Evolutionary conservation across 305 asterid genomes (phyloP), one percentile per base, ranked within the genome.

Genomic region (Fraxinus greggii): DNA sequence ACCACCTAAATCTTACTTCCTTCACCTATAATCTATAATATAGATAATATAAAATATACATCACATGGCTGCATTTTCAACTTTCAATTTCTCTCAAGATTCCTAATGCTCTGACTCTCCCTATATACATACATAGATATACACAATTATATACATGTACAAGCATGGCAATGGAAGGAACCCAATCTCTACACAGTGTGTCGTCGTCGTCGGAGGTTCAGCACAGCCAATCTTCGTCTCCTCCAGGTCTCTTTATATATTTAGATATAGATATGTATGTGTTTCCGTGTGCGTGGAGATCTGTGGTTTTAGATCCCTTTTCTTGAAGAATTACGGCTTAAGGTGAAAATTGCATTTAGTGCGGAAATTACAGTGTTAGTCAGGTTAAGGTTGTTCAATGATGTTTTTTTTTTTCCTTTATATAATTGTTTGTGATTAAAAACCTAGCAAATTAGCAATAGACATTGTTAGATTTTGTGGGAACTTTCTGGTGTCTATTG

Each of bases 141-240:
- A 72, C 80, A 72, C 70, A 79, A n/a, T 29, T 51, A 5, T 26
- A 63, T 63, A 65, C 73, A 65, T 3, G 31, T 29, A 10, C 36
- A 10, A 67, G n/a, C 33, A 12, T 67, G 74, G 74, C 73, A 67
- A 67, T 67, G 74, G 74, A 67, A 67, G 36, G 74, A n/a, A 28
- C 21, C 8, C 91, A 90, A 84, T 89, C 95, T 78, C 82, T 83
- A 35, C 78, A 86, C 87, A 82, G 78, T 77, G 86, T 86, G 72
- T 89, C 89, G 35, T 72, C 89, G 35, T 72, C 90, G 59, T 85
- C 91, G 24, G 97, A 90, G 84, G 90, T 81, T 84, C 86, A 85
- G 79, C 88, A 82, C 81, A 72, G 80, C 75, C 88, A 84, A n/a
- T 90, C 92, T 72, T 85, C 98, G 84, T 91, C 95, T 75, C 86